Base-by-base conservation (phyloP, 2,329 filamentous ascomycete genomes). In the Cladophialophora psammophila region DNA sequence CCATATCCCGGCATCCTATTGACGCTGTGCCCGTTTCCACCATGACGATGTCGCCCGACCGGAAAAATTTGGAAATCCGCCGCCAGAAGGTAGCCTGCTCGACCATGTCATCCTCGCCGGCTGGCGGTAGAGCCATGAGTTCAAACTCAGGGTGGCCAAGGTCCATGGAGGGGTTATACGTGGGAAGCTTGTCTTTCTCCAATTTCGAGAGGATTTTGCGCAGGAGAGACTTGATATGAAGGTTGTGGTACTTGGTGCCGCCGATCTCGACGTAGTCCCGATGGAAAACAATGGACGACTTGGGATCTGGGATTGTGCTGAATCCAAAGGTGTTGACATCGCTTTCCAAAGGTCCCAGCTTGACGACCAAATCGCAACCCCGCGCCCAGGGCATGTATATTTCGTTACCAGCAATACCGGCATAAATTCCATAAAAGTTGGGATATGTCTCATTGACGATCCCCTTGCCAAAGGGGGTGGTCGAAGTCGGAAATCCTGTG, bases 151-250 rank as follows among this genome's bases (percentile, higher is more conserved):
- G 12, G 80, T 80, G 32, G 85, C 83, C 70, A 5, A 73, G 2
- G 77, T 74, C 3, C 76, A 75, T 10, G 79, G 75, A 34, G 69
- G 72, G 60, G 66, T 70, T 42, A 70, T 70, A 59, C 71, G 64
- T 67, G 73, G 73, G 61, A 71, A 73, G 55, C 75, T 74, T 53
- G 75, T 72, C 15, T 72, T 86, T 82, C 53, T 80, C 80, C 40
- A 88, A 75, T 48, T 84, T 83, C 10, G 88, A 79, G 35, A 89
- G 85, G 26, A 96, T 78, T 76, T 92, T 92, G 67, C 84, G 85
- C 38, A 97, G 83, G 18, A 96, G 91, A 58, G 90, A 89, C 67
- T 88, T 88, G 89, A 95, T 94, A 67, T 88, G 85, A 8, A 95
- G 85, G 55, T 89, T 88, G 0, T 91, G 90, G 76, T 94, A 96